Base-by-base conservation (phyloP, 73 alveolate genomes). In the Blepharisma japonicum region DNA sequence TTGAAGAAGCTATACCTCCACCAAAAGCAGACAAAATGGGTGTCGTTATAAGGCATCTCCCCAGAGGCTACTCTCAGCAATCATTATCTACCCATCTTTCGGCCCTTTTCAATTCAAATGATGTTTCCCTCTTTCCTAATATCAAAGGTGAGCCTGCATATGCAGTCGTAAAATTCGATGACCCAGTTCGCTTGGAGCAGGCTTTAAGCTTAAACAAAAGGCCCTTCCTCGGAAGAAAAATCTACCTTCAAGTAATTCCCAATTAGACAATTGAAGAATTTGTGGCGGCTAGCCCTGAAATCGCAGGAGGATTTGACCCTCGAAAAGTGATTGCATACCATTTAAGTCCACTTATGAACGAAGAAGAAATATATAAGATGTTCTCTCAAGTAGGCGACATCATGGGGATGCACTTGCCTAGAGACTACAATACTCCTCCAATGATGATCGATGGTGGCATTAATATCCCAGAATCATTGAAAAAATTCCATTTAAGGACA, bases 341-440 rank as follows among this genome's bases (percentile, higher is more conserved):
- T 25, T n/a, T 61, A 9, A n/a, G 4, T 5, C 38, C 39, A 1
- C 14, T 8, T 39, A 14, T n/a, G 74, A 20, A n/a, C 2, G 47
- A 14, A 61, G 49, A 61, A 9, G 47, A 61, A 61, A 39, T 61
- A 2, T 61, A 61, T 25, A 9, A n/a, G 47, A 61, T 18, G 18
- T 61, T 61, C 46, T 61, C 74, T 14, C 38, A 18, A 9, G 47
- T 61, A 14, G 74, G 74, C 38, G 23, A 61, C 47, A 61, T 61
- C 2, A 61, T 61, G 74, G 23, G 46, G 50, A 14, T 14, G 18
- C 18, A 14, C 18, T 9, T 61, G 2, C 74, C 74, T 61, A 20
- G 14, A 61, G 74, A 61, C 74, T 61, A 61, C 23, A 25, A 14
- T 39, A 20, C 18, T 14, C 49, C 49, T 1, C 14, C 47, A 20